Evolutionary conservation across 208 protist species (phyloP).

Genomic region (Leishmania gerbilli): DNA sequence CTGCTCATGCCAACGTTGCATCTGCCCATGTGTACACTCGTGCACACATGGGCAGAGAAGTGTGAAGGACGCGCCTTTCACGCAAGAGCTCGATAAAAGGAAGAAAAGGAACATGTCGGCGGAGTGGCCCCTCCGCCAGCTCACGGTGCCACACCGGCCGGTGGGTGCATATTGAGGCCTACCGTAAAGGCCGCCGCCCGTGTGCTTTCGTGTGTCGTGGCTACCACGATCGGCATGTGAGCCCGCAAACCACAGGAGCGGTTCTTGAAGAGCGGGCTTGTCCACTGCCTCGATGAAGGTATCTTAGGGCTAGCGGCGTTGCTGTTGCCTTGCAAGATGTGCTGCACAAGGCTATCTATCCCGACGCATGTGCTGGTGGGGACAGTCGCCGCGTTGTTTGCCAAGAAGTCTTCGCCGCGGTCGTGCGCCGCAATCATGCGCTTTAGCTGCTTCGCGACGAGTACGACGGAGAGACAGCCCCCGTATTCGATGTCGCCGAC

Average conservation of each 20-base stretch:
- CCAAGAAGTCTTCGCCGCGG: conserved; percentile 16
- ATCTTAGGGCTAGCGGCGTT: neutral
- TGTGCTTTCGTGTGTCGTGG: conserved; percentile 56
- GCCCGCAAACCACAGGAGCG: conserved; percentile 48
- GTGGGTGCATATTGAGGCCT: conserved; percentile 67
- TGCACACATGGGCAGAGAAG: neutral
- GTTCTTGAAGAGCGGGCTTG: conserved; percentile 51
- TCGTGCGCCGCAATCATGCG: conserved; percentile 37
- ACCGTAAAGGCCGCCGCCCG: conserved; percentile 55
- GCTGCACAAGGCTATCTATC: conserved; percentile 41
- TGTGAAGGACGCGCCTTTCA: neutral
- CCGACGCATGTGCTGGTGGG: conserved; percentile 6
- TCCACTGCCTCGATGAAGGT: neutral
- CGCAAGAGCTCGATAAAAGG: neutral
- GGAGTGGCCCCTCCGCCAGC: neutral
- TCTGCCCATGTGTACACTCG: neutral
- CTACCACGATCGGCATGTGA: conserved; percentile 52
- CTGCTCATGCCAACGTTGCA: neutral
- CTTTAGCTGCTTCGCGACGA: conserved; percentile 65
- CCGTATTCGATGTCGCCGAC: neutral
- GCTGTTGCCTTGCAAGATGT: conserved; percentile 28
- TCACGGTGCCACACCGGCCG: conserved; percentile 24
- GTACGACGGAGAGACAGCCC: conserved; percentile 23
- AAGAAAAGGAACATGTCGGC: neutral
- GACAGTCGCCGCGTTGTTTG: neutral